Conservation (phyloP, 192 early-diverging fungal species). For the Gamsiella multidivaricata region DNA sequence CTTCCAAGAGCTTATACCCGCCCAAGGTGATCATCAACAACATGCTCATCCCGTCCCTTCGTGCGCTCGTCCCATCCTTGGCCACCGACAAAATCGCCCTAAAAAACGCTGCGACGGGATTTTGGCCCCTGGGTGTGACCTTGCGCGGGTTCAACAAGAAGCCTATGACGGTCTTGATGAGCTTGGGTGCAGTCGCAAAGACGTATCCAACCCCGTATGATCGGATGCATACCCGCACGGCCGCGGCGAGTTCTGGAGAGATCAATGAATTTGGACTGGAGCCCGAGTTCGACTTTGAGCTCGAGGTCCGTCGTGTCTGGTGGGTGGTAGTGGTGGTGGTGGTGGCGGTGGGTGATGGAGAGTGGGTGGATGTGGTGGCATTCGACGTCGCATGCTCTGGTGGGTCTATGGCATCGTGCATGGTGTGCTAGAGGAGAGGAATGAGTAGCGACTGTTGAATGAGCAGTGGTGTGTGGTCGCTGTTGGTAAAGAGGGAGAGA, state of each 20-base stretch:
- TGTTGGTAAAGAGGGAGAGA: no score
- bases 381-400: not conserved
- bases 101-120: conserved; percentile 13
- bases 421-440: not conserved
- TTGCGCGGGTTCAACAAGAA: conserved; percentile 34
- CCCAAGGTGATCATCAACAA: conserved; percentile 45
- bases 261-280: no score
- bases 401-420: not conserved
- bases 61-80: conserved; percentile 31
- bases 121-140: conserved; percentile 23
- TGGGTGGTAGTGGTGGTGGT: no score
- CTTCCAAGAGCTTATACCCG: conserved; percentile 36
- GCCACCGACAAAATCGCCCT: conserved; percentile 2
- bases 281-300: not conserved
- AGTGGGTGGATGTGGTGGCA: not conserved
- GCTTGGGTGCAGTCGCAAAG: conserved; percentile 45
- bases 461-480: no score
- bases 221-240: conserved; percentile 41
- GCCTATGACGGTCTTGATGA: conserved; percentile 33
- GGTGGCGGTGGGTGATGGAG: no score
- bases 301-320: not conserved
- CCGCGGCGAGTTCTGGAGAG: conserved; percentile 31
- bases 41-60: conserved; percentile 45
- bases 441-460: no score
- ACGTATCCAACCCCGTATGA: conserved; percentile 50